phyloP scores from a whole-genome alignment of 2,329 filamentous ascomycete genomes.

The Onygenales sp. region DNA sequence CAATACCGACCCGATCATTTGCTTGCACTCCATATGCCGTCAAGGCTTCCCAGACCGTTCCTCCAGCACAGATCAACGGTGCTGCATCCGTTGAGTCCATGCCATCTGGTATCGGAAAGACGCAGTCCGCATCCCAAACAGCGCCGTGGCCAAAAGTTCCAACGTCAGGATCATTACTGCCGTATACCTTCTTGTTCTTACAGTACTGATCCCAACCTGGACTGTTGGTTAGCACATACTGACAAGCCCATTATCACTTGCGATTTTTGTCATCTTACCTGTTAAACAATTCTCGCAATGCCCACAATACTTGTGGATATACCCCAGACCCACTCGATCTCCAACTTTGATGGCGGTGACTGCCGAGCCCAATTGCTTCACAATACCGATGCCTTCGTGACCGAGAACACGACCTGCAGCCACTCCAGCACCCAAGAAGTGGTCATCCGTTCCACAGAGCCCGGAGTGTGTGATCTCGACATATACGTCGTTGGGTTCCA shows the following conservation, averaged over 20 bases:
- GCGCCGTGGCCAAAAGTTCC: slow-evolving; percentile 29
- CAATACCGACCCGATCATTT: slow-evolving; percentile 41
- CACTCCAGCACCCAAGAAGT: slow-evolving; percentile 18
- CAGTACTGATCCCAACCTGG: slow-evolving; percentile 14
- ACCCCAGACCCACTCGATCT: slow-evolving; percentile 36
- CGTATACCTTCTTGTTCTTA: slow-evolving; percentile 27
- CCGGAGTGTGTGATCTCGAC: slow-evolving; percentile 57
- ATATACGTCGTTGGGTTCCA: slow-evolving; percentile 38
- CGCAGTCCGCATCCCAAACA: slow-evolving; percentile 31
- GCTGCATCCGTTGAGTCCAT: slow-evolving; percentile 38
- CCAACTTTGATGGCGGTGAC: slow-evolving; percentile 27
- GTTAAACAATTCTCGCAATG: slow-evolving; percentile 17
- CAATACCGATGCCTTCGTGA: slow-evolving; percentile 29
- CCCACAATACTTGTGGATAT: slow-evolving; percentile 28
- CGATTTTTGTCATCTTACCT: not conserved
- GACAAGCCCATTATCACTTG: not conserved
- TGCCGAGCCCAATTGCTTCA: slow-evolving; percentile 22
- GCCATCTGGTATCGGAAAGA: slow-evolving; percentile 34
- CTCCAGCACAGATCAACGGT: slow-evolving; percentile 42
- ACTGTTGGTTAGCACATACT: not conserved
- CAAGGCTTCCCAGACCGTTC: slow-evolving; percentile 43
- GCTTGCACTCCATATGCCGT: slow-evolving; percentile 37
- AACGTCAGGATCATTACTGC: slow-evolving; percentile 23
- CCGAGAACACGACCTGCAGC: slow-evolving; percentile 19
- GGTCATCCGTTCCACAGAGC: slow-evolving; percentile 53